A percentile compares a stretch with the other conserved stretches of the same genome.
phyloP scores from a whole-genome alignment of 1,284 basidiomycete species.

The Salmacisia buchloeana region DNA sequence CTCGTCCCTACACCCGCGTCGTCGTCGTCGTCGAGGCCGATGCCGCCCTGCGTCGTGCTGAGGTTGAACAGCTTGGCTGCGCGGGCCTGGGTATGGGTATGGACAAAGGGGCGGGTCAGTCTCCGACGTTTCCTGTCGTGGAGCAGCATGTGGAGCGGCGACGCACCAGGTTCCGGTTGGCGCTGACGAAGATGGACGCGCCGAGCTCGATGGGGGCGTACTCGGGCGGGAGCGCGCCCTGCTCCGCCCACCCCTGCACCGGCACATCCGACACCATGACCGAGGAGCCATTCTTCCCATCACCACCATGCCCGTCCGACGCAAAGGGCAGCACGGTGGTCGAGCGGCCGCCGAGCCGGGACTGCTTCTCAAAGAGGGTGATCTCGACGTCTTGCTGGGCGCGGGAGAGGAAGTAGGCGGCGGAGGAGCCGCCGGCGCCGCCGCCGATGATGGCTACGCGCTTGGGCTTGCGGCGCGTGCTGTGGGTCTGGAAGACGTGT shows the following conservation, averaged over 20 bases:
- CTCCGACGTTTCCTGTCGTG: not conserved
- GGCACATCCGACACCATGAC: slow-evolving; percentile 33
- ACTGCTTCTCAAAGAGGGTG: slow-evolving; percentile 72
- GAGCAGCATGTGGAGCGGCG: not conserved
- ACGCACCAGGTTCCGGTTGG: slow-evolving; percentile 63
- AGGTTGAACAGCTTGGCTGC: slow-evolving; percentile 7
- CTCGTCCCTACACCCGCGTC: slow-evolving; percentile 23
- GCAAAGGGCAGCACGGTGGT: slow-evolving; percentile 71
- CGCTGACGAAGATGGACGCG: slow-evolving; percentile 77
- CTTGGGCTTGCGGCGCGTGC: not conserved
- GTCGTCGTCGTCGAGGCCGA: slow-evolving; percentile 1
- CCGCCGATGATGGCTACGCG: slow-evolving; percentile 76
- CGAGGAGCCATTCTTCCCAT: not conserved
- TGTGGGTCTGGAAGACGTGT: too few relatives aligned
- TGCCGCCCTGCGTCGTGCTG: not conserved
- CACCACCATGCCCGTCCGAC: not conserved
- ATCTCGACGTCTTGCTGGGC: slow-evolving; percentile 62
- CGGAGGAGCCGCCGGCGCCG: slow-evolving; percentile 76
- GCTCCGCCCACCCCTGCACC: not conserved
- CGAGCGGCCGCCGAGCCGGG: slow-evolving; percentile 76
- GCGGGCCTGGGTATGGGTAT: slow-evolving; percentile 15
- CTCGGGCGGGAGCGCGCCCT: not conserved
- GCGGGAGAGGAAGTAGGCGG: slow-evolving; percentile 75
- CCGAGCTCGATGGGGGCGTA: slow-evolving; percentile 71
- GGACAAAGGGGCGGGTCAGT: slow-evolving; percentile 14